Evolutionary conservation across 345 rosid genomes (phyloP).

Genomic region (Pugionium cornutum): DNA sequence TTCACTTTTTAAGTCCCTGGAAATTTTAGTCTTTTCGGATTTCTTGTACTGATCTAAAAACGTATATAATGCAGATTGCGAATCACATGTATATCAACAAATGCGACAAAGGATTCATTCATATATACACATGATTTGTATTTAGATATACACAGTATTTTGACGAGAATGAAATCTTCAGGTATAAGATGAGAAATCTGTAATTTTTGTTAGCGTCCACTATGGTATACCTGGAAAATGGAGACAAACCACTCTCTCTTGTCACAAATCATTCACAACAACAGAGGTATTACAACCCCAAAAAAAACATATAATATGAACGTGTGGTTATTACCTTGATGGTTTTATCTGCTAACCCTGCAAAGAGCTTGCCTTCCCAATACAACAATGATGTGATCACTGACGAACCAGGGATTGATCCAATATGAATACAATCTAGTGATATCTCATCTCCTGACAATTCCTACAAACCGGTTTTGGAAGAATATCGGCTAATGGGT

Average conservation of each 20-base stretch:
- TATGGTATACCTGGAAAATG: conserved; percentile 33
- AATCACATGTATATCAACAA: conserved; percentile 15
- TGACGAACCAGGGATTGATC: conserved; percentile 68
- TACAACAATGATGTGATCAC: conserved; percentile 64
- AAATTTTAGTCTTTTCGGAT: not conserved
- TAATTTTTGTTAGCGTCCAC: conserved; percentile 26
- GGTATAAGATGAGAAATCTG: conserved; percentile 4
- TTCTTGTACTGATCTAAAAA: not conserved
- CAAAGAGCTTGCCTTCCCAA: conserved; percentile 83
- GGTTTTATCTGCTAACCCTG: conserved; percentile 64
- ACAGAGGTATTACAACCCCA: not conserved
- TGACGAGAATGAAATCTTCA: not conserved
- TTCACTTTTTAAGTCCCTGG: conserved; percentile 7
- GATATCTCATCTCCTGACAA: conserved; percentile 65
- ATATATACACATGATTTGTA: not conserved
- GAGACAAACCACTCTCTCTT: conserved; percentile 8
- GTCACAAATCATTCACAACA: conserved; percentile 15
- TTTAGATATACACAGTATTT: conserved; percentile 18
- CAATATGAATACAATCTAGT: conserved; percentile 53
- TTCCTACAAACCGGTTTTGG: conserved; percentile 51
- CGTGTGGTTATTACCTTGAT: conserved; percentile 53
- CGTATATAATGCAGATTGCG: not conserved
- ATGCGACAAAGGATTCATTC: conserved; percentile 12
- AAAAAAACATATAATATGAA: not conserved
- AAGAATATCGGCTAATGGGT: too few species aligned